A percentile compares a stretch with the other conserved stretches of the same genome.
Evolutionary conservation across 1,284 basidiomycete genomes (phyloP).

Genomic region (Porogramme epimiltina): DNA sequence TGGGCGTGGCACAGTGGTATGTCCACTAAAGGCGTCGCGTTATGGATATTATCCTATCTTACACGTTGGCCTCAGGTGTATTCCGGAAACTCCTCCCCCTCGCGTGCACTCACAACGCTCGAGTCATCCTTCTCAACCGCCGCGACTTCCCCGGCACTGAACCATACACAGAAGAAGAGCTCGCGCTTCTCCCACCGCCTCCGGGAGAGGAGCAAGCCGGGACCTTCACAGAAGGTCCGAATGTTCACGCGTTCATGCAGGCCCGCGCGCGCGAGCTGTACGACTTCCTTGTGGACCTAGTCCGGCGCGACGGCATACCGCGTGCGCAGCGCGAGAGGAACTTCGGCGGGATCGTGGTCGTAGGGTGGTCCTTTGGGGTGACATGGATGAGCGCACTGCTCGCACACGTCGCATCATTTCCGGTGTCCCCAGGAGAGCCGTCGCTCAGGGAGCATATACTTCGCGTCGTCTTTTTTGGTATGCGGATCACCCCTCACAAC

Average conservation of each 20-base stretch:
- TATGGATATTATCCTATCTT: no score
- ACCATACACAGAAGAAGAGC: background rate
- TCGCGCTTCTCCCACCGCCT: background rate
- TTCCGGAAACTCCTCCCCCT: slow-evolving; percentile 1
- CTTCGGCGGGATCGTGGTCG: slow-evolving; percentile 14
- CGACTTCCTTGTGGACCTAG: slow-evolving; percentile 13
- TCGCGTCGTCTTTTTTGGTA: slow-evolving; percentile 10
- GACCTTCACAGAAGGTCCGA: background rate
- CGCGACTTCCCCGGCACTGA: slow-evolving; percentile 4
- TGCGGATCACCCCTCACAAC: no score
- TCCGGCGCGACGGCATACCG: slow-evolving; percentile 3
- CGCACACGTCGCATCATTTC: slow-evolving; percentile 4
- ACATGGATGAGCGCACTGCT: slow-evolving; percentile 15
- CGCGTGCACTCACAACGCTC: background rate
- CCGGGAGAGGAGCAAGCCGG: background rate
- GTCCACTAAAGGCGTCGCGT: no score
- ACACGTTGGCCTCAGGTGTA: background rate
- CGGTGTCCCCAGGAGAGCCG: no score
- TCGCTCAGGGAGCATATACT: slow-evolving; percentile 8
- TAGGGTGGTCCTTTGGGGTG: slow-evolving; percentile 16
- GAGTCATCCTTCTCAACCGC: slow-evolving; percentile 4
- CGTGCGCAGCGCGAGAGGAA: background rate
- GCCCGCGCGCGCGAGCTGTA: slow-evolving; percentile 12
- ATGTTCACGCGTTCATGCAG: slow-evolving; percentile 1
- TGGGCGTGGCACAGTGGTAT: slow-evolving; percentile 5